A percentile compares a stretch with the other conserved stretches of the same genome.
These are phyloP conservation scores for Allomyces macrogynus DNA, from an alignment of 192 early-diverging fungal species.

Conservation along the genomic window DNA sequence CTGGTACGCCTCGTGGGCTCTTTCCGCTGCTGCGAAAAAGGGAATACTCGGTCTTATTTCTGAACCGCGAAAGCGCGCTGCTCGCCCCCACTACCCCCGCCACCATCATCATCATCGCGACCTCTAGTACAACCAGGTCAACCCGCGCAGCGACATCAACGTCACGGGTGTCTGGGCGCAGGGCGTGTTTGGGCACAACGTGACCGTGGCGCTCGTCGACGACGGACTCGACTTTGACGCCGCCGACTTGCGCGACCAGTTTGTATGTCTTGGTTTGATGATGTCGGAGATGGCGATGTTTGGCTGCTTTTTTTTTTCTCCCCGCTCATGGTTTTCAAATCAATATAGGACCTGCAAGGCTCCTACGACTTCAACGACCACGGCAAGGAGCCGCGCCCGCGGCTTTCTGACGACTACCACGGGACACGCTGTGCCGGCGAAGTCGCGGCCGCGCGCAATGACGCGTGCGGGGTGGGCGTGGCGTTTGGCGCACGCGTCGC, in stretches of 20 bases:
- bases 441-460: conserved; percentile 78
- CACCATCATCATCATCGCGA: no score
- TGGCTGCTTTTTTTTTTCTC: background rate
- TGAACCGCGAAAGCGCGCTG: no score
- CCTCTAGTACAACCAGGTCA: conserved; percentile 13
- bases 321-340: background rate
- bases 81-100: no score
- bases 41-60: no score
- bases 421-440: conserved; percentile 96
- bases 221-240: conserved; percentile 80
- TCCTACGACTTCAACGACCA: conserved; percentile 93
- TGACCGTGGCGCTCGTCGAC: conserved; percentile 80
- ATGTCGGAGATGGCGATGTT: background rate
- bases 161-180: conserved; percentile 78
- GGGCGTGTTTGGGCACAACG: conserved; percentile 66
- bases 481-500: conserved; percentile 73
- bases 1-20: conserved; percentile 8
- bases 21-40: no score
- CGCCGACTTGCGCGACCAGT: conserved; percentile 67
- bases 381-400: conserved; percentile 49
- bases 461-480: conserved; percentile 83
- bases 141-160: conserved; percentile 69
- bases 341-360: conserved; percentile 42
- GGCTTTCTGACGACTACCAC: conserved; percentile 58
- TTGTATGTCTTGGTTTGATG: conserved; percentile 33